These are phyloP conservation scores for Blastocystis sp. DNA, from an alignment of 352 stramenopile genomes.

Conservation along the genomic window DNA sequence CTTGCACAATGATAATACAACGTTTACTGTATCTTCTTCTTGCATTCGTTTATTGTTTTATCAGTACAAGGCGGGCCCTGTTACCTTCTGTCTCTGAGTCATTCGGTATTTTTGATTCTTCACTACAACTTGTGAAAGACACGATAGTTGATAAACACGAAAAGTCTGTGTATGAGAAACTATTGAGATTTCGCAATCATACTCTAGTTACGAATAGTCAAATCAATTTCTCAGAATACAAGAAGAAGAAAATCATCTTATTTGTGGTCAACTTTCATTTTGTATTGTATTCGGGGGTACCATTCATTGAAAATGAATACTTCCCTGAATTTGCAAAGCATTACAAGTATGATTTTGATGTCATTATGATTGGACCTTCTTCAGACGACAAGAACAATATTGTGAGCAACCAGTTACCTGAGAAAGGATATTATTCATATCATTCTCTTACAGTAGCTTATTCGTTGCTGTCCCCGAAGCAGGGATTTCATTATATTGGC, in stretches of 20 bases:
- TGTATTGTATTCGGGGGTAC: not conserved
- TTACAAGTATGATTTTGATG: constrained; percentile 37
- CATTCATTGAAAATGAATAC: not conserved
- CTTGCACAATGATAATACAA: too few species aligned
- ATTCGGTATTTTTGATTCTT: too few species aligned
- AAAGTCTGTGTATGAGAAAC: too few species aligned
- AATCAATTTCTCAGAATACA: not conserved
- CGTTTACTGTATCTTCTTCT: too few species aligned
- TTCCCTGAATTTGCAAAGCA: not conserved
- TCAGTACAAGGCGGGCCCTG: too few species aligned
- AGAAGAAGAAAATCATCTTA: not conserved
- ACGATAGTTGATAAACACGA: too few species aligned
- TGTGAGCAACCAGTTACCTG: not conserved
- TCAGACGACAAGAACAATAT: not conserved
- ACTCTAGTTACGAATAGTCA: too few species aligned
- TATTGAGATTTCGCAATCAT: too few species aligned
- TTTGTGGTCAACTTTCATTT: constrained; percentile 58
- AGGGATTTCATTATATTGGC: not conserved
- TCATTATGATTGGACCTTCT: not conserved
- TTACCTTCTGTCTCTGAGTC: too few species aligned
- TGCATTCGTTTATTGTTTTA: too few species aligned
- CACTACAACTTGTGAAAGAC: too few species aligned
- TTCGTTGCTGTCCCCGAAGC: not conserved
- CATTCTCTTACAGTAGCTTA: not conserved
- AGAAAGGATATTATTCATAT: not conserved